A percentile compares a stretch with the other conserved stretches of the same genome.
Conservation (phyloP, 177 flowering plant species). For the Vitis hybrid region DNA sequence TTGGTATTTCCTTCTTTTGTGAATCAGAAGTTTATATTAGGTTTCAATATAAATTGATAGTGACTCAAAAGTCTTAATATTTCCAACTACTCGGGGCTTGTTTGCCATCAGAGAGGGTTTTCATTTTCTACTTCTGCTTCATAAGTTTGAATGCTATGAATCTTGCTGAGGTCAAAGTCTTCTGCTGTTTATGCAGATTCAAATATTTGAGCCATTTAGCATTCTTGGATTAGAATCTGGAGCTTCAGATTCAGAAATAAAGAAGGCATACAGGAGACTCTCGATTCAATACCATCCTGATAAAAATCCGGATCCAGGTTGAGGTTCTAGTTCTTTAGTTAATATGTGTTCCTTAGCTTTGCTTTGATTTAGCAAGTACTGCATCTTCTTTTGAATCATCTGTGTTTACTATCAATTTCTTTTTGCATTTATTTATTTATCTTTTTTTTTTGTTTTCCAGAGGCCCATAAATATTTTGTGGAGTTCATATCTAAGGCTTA, state of each 20-base stretch:
- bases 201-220: constrained; percentile 87
- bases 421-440: background rate
- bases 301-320: constrained; percentile 99
- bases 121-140: background rate
- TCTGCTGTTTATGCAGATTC: constrained; percentile 37
- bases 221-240: constrained; percentile 90
- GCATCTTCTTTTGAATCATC: background rate
- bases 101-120: no score
- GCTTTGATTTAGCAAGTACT: background rate
- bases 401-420: constrained; percentile 11
- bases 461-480: constrained; percentile 87
- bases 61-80: no score
- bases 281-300: constrained; percentile 97
- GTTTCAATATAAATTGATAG: no score
- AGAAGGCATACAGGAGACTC: constrained; percentile 90
- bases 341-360: constrained; percentile 3
- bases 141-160: constrained; percentile 6
- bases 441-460: constrained; percentile 35
- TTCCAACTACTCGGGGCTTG: no score
- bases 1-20: no score
- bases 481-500: constrained; percentile 96
- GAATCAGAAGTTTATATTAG: no score
- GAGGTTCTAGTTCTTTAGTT: constrained; percentile 22
- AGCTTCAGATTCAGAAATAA: constrained; percentile 86
- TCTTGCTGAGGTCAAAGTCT: constrained; percentile 1